Conservation (phyloP, 164 flowering plant genomes). For the Litsea cubeba region DNA sequence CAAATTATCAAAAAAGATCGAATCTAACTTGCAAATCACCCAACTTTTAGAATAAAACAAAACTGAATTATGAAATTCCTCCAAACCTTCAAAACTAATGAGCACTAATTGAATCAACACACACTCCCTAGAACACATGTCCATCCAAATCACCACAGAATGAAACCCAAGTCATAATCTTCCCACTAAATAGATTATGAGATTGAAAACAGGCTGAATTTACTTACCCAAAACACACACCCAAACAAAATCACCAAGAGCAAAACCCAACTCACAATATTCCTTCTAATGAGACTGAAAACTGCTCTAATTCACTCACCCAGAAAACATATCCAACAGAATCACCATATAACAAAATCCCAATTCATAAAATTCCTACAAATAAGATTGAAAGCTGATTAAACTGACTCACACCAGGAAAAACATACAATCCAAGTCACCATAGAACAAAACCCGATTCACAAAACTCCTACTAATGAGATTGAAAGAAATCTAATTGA, state of each 20-base stretch:
- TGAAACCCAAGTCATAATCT: not conserved
- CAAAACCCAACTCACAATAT: not conserved
- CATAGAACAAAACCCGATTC: not conserved
- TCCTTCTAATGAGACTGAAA: not conserved
- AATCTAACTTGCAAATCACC: not conserved
- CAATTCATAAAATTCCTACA: not conserved
- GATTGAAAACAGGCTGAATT: no score
- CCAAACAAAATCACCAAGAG: not conserved
- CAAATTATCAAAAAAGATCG: no score
- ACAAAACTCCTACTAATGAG: not conserved
- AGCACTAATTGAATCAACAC: not conserved
- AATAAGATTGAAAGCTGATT: no score
- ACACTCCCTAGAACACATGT: not conserved
- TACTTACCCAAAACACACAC: no score
- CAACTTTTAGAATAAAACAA: not conserved
- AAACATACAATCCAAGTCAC: not conserved
- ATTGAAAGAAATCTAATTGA: not conserved
- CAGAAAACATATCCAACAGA: not conserved
- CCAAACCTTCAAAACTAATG: not conserved
- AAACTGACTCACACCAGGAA: not conserved
- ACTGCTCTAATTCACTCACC: not conserved
- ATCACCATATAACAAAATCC: not conserved
- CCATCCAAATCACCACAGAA: not conserved
- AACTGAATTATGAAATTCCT: not conserved
- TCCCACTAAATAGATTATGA: no score